A percentile compares a stretch with the other conserved stretches of the same genome.
phyloP scores from a whole-genome alignment of 345 rosid genomes.

The Linum trigynum region DNA sequence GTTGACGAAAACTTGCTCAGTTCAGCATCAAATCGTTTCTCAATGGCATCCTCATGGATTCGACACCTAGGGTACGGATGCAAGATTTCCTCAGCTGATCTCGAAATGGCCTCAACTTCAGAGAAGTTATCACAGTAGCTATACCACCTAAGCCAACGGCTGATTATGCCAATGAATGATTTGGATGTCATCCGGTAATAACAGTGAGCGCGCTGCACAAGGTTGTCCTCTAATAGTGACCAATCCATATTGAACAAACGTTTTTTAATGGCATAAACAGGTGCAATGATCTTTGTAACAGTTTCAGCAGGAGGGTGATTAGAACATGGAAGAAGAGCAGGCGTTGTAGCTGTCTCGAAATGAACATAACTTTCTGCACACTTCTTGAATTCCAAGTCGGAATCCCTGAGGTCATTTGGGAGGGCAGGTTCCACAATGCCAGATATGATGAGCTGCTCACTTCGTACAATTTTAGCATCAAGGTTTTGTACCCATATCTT shows the following conservation, averaged over 20 bases:
- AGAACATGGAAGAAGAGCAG: constrained; percentile 50
- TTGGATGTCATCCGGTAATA: constrained; percentile 57
- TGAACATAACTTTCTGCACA: constrained; percentile 54
- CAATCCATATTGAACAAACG: constrained; percentile 68
- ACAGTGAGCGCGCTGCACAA: constrained; percentile 33
- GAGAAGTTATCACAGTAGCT: constrained; percentile 49
- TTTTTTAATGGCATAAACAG: constrained; percentile 54
- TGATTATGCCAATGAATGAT: constrained; percentile 71
- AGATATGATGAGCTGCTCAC: constrained; percentile 60
- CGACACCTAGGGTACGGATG: constrained; percentile 71
- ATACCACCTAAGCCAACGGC: constrained; percentile 71
- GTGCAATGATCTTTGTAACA: constrained; percentile 51
- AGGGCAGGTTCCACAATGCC: constrained; percentile 63
- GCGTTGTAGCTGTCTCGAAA: constrained; percentile 56
- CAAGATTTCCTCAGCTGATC: constrained; percentile 63
- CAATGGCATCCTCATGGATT: constrained; percentile 57
- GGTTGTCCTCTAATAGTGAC: constrained; percentile 53
- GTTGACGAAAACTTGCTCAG: constrained; percentile 43
- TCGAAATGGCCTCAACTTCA: constrained; percentile 51
- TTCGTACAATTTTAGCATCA: constrained; percentile 35
- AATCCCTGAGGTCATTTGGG: constrained; percentile 68
- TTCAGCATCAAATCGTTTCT: constrained; percentile 59
- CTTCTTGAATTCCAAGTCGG: constrained; percentile 60
- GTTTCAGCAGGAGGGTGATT: constrained; percentile 19
- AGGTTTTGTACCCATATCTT: constrained; percentile 70